A percentile compares a stretch with the other conserved stretches of the same genome.
phyloP scores from a whole-genome alignment of 2,329 filamentous ascomycete genomes.

The Laburnicola sp. region DNA sequence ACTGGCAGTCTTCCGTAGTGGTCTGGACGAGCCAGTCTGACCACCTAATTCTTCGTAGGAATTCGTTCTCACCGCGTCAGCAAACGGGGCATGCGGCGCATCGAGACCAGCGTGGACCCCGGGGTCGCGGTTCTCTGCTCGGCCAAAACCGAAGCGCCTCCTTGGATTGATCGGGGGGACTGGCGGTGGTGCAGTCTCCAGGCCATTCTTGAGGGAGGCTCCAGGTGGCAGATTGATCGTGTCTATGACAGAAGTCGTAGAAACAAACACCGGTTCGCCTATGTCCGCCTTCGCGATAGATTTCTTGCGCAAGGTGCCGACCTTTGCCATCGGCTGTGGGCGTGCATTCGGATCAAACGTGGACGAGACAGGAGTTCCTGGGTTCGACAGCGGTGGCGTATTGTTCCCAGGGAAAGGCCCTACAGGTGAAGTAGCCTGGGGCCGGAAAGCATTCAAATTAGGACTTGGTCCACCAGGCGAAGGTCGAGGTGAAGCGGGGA shows the following conservation, averaged over 20 bases:
- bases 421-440: slow-evolving; percentile 49
- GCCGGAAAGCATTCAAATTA: slow-evolving; percentile 30
- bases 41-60: slow-evolving; percentile 51
- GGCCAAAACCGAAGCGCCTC: slow-evolving; percentile 52
- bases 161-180: slow-evolving; percentile 64
- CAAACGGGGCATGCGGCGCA: slow-evolving; percentile 36
- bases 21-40: slow-evolving; percentile 40
- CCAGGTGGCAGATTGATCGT: slow-evolving; percentile 61
- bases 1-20: slow-evolving; percentile 54
- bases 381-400: slow-evolving; percentile 57
- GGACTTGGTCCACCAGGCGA: slow-evolving; percentile 46
- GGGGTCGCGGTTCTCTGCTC: slow-evolving; percentile 47
- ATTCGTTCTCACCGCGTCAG: slow-evolving; percentile 45
- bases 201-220: slow-evolving; percentile 58
- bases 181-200: slow-evolving; percentile 50
- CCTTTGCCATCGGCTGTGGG: slow-evolving; percentile 31
- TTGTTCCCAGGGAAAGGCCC: slow-evolving; percentile 56
- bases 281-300: slow-evolving; percentile 64
- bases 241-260: slow-evolving; percentile 61
- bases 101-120: slow-evolving; percentile 41
- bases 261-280: slow-evolving; percentile 61
- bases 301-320: slow-evolving; percentile 54
- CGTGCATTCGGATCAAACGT: slow-evolving; percentile 35
- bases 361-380: slow-evolving; percentile 48
- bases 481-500: slow-evolving; percentile 43